Evolutionary conservation across 2,329 filamentous ascomycete genomes (phyloP).

Genomic region (Pyrenochaeta sp.): DNA sequence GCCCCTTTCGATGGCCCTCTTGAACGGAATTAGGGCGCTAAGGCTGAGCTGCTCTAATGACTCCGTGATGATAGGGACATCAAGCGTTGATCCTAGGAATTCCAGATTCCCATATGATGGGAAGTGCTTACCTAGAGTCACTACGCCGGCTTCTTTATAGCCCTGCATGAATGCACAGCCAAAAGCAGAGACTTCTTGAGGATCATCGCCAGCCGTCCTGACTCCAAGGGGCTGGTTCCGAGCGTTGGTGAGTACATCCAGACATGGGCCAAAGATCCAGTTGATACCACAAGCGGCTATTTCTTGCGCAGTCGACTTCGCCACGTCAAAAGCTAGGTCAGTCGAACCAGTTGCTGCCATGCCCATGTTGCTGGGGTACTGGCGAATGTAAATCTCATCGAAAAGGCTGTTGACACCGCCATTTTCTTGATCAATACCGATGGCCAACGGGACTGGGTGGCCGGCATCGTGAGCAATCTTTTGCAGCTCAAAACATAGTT

Average conservation of each 20-base stretch:
- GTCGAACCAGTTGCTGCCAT: conserved; percentile 89
- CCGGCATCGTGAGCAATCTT: conserved; percentile 90
- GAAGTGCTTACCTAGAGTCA: conserved; percentile 94
- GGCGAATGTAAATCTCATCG: conserved; percentile 93
- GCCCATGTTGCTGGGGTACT: conserved; percentile 97
- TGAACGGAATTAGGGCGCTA: conserved; percentile 90
- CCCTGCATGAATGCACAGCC: conserved; percentile 90
- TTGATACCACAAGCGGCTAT: conserved; percentile 94
- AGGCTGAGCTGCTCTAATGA: conserved; percentile 90
- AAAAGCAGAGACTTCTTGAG: conserved; percentile 92
- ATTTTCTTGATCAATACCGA: conserved; percentile 96
- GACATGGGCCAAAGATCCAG: conserved; percentile 89
- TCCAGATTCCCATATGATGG: conserved; percentile 95
- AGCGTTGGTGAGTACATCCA: conserved; percentile 94
- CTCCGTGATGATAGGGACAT: conserved; percentile 95
- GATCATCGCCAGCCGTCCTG: conserved; percentile 88
- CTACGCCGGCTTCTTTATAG: conserved; percentile 88
- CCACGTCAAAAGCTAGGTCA: conserved; percentile 86
- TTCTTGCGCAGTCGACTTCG: conserved; percentile 92
- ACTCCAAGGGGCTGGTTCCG: conserved; percentile 91
- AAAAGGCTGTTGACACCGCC: conserved; percentile 96
- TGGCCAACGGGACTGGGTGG: conserved; percentile 86
- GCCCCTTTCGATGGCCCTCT: conserved; percentile 85
- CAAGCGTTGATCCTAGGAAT: conserved; percentile 87
- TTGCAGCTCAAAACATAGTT: conserved; percentile 88